Evolutionary conservation across 208 protist genomes (phyloP).

Genomic region (Wallacemonas collosoma): DNA sequence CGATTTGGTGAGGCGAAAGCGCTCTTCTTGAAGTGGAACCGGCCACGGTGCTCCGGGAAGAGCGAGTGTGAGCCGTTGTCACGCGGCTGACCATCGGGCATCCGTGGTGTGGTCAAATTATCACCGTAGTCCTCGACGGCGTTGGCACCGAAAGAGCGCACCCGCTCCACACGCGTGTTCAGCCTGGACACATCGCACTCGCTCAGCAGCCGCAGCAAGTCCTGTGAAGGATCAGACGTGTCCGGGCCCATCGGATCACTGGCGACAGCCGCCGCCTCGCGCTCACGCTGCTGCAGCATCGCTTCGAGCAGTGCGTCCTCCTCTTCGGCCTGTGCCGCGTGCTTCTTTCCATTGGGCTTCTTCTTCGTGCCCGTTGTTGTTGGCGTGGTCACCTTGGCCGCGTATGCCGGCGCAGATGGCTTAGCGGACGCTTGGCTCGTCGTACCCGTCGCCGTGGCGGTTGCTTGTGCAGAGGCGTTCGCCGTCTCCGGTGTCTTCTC

Average conservation of each 20-base stretch:
- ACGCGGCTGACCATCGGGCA: constrained; percentile 45
- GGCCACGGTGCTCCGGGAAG: constrained; percentile 57
- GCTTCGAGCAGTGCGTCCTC: constrained; percentile 79
- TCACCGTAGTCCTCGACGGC: constrained; percentile 87
- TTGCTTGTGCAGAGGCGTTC: constrained; percentile 2
- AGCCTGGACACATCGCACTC: constrained; percentile 62
- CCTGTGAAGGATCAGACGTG: not conserved
- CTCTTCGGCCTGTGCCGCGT: constrained; percentile 47
- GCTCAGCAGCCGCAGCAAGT: constrained; percentile 52
- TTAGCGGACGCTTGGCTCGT: constrained; percentile 9
- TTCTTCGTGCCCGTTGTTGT: constrained; percentile 20
- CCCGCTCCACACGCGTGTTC: constrained; percentile 71
- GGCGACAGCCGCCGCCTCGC: constrained; percentile 13
- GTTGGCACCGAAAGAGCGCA: constrained; percentile 66
- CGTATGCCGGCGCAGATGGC: not conserved
- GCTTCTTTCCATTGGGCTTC: constrained; percentile 36
- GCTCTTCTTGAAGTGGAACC: constrained; percentile 54
- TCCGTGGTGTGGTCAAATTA: constrained; percentile 44
- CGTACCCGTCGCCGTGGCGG: constrained; percentile 11
- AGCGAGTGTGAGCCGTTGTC: constrained; percentile 56
- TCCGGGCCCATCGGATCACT: not conserved
- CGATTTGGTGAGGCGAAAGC: constrained; percentile 75
- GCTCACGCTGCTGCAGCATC: constrained; percentile 34
- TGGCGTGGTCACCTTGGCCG: constrained; percentile 5
- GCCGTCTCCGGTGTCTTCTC: constrained; percentile 1